phyloP scores from a whole-genome alignment of 805 yeast genomes.

The Candida silvatica region DNA sequence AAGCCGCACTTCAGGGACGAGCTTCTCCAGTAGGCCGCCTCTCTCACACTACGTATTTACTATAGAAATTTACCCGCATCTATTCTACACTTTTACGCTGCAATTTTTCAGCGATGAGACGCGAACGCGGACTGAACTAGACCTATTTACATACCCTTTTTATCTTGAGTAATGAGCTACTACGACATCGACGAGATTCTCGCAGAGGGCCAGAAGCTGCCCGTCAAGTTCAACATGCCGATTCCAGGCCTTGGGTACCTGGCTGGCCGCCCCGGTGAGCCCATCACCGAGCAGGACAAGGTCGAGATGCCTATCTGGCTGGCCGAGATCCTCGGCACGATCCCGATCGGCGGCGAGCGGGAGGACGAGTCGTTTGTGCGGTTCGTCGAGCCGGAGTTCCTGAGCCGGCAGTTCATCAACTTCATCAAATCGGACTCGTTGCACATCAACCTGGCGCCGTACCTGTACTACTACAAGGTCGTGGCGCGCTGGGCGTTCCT shows the following conservation, averaged over 20 bases:
- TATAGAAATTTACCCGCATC: neutral
- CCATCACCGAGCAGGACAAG: constrained; percentile 50
- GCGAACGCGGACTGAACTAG: neutral
- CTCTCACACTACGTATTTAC: neutral
- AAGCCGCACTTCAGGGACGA: constrained; percentile 83
- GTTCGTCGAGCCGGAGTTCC: constrained; percentile 62
- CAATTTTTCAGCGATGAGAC: neutral
- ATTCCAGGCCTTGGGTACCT: constrained; percentile 86
- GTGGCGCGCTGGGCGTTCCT: constrained; percentile 72
- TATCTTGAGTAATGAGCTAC: constrained; percentile 27
- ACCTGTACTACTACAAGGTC: constrained; percentile 44
- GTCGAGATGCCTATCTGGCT: constrained; percentile 85
- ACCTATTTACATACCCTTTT: neutral
- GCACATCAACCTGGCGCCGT: constrained; percentile 16
- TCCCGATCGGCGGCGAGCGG: constrained; percentile 26
- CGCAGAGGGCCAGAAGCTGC: constrained; percentile 52
- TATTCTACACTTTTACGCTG: neutral
- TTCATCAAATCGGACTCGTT: constrained; percentile 63
- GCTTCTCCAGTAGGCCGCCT: constrained; percentile 32
- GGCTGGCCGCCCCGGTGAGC: constrained; percentile 65
- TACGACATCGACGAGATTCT: constrained; percentile 73
- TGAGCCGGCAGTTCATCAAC: constrained; percentile 58
- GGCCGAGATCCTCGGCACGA: constrained; percentile 65
- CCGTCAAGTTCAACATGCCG: constrained; percentile 67
- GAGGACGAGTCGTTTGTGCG: constrained; percentile 44